Evolutionary conservation across 805 yeast species (phyloP).

Genomic region (Myxozyma mucilagina): DNA sequence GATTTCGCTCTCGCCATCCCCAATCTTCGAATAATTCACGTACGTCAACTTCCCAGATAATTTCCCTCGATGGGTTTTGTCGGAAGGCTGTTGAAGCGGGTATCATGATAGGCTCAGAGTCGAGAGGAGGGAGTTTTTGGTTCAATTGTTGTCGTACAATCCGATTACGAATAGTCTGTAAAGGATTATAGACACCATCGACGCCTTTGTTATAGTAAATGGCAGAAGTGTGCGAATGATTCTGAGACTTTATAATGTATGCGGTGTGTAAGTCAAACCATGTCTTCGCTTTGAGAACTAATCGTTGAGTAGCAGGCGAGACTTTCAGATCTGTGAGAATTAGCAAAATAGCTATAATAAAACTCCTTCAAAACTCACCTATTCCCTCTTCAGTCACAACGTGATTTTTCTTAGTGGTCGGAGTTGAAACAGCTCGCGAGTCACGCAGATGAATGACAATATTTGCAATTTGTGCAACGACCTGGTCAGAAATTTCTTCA

Average conservation of each 20-base stretch:
- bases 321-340: not conserved
- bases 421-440: slow-evolving; percentile 4
- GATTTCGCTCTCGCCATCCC: slow-evolving; percentile 31
- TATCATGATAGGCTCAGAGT: slow-evolving; percentile 4
- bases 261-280: slow-evolving; percentile 29
- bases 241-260: slow-evolving; percentile 16
- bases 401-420: not conserved
- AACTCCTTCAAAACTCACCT: not conserved
- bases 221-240: not conserved
- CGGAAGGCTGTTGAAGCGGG: slow-evolving; percentile 26
- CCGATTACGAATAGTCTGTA: slow-evolving; percentile 30
- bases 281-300: slow-evolving; percentile 23
- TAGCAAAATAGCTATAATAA: not conserved
- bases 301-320: slow-evolving; percentile 20
- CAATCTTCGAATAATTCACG: slow-evolving; percentile 28
- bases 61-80: slow-evolving; percentile 2
- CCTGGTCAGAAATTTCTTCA: slow-evolving; percentile 18
- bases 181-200: slow-evolving; percentile 32
- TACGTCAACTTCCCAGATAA: slow-evolving; percentile 31
- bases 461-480: slow-evolving; percentile 24
- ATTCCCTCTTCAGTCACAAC: not conserved
- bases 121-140: slow-evolving; percentile 6
- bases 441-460: slow-evolving; percentile 25
- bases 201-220: slow-evolving; percentile 16
- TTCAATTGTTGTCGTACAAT: slow-evolving; percentile 10